These are phyloP conservation scores for Tolypocladium ovalisporum DNA, from an alignment of 2,329 filamentous ascomycete species.

Conservation along the genomic window DNA sequence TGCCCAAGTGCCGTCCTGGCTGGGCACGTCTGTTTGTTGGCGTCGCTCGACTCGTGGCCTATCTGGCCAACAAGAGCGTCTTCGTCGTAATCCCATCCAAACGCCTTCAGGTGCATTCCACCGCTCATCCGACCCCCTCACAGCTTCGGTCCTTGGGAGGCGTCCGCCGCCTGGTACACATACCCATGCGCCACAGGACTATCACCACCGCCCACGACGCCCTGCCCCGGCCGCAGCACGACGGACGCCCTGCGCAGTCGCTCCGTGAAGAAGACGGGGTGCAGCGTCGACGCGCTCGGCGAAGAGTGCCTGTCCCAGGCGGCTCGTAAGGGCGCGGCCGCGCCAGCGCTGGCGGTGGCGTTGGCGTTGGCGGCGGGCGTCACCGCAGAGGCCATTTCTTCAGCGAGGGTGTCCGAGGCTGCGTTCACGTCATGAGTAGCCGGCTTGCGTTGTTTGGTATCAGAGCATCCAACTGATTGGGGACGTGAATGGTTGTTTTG, in stretches of 20 bases:
- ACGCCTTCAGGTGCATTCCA: background rate
- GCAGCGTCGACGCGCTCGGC: conserved; percentile 48
- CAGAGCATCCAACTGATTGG: background rate
- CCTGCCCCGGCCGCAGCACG: conserved; percentile 8
- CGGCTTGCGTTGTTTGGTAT: background rate
- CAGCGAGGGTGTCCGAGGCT: background rate
- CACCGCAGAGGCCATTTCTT: background rate
- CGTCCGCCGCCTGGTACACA: conserved; percentile 36
- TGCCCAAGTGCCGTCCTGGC: background rate
- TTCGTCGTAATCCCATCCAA: background rate
- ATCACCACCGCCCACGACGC: background rate
- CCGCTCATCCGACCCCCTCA: conserved; percentile 14
- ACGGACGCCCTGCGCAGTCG: conserved; percentile 46
- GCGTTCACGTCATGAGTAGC: background rate
- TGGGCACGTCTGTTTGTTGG: background rate
- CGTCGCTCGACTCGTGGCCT: background rate
- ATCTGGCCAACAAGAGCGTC: background rate
- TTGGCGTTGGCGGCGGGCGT: background rate
- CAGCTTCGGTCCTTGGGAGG: conserved; percentile 22
- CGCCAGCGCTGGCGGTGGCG: background rate
- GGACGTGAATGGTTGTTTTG: background rate
- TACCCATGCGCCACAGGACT: conserved; percentile 51
- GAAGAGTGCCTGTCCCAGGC: conserved; percentile 15
- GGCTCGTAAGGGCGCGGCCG: conserved; percentile 8
- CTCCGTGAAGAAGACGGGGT: conserved; percentile 69